Conservation (phyloP, 2,329 filamentous ascomycete species). For the Sarocladiaceae sp. region DNA sequence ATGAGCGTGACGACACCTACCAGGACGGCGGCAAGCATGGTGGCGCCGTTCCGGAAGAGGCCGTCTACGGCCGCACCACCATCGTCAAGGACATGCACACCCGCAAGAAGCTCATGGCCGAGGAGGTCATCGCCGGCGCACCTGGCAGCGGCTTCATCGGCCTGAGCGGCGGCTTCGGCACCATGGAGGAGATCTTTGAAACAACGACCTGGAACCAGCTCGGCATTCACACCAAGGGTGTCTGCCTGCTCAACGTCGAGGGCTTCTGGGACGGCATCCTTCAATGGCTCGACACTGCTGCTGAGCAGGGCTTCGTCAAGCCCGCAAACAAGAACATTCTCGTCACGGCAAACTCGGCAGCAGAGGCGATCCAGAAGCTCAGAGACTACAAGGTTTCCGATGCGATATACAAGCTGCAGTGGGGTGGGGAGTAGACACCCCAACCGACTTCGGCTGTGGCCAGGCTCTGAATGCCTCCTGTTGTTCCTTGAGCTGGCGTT, state of each 20-base stretch:
- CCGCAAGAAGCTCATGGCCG: constrained; percentile 88
- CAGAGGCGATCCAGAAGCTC: constrained; percentile 66
- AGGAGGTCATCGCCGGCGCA: constrained; percentile 74
- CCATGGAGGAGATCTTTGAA: constrained; percentile 92
- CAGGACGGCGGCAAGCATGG: constrained; percentile 36
- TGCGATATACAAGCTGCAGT: constrained; percentile 73
- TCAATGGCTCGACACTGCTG: constrained; percentile 70
- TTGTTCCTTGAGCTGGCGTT: no score
- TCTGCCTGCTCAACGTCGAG: constrained; percentile 79
- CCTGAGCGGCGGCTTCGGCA: constrained; percentile 84
- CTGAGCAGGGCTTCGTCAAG: constrained; percentile 71
- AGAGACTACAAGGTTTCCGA: constrained; percentile 68
- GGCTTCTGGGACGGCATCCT: constrained; percentile 90
- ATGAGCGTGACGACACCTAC: constrained; percentile 62
- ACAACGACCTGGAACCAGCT: constrained; percentile 93
- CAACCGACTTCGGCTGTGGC: no score
- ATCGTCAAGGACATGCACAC: constrained; percentile 95
- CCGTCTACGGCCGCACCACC: constrained; percentile 73
- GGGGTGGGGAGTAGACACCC: constrained; percentile 56
- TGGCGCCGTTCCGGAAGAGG: constrained; percentile 55
- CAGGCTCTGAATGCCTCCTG: no score
- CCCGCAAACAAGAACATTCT: constrained; percentile 67
- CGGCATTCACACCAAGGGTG: constrained; percentile 76
- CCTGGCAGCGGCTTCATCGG: constrained; percentile 85
- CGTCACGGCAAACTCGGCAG: constrained; percentile 64